Conservation (phyloP, 2,329 filamentous ascomycete genomes). For the Penicillium sp. region DNA sequence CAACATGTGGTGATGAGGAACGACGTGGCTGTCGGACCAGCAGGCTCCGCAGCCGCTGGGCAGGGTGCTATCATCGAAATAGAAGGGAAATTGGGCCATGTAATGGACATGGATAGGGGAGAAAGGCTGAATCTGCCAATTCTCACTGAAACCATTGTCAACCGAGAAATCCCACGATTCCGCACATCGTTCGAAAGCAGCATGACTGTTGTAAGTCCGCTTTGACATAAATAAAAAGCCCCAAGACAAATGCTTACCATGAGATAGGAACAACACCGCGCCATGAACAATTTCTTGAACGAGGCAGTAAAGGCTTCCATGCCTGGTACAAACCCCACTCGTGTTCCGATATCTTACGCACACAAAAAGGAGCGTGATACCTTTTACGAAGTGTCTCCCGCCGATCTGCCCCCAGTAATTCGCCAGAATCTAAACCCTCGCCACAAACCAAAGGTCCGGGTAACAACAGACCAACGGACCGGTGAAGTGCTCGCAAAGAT, state of each 20-base stretch:
- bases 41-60: conserved; percentile 58
- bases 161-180: conserved; percentile 51
- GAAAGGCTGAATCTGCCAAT: conserved; percentile 68
- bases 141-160: conserved; percentile 68
- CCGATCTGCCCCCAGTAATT: conserved; percentile 65
- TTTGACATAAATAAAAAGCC: conserved; percentile 1
- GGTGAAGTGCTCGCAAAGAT: conserved; percentile 74
- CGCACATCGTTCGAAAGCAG: conserved; percentile 76
- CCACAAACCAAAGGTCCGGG: conserved; percentile 65
- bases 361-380: conserved; percentile 81
- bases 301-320: conserved; percentile 57
- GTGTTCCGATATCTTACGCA: conserved; percentile 65
- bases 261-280: conserved; percentile 71
- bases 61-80: conserved; percentile 80
- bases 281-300: conserved; percentile 84
- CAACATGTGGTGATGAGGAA: conserved; percentile 66
- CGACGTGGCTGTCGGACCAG: conserved; percentile 58
- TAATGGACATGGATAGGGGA: conserved; percentile 72
- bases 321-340: conserved; percentile 37
- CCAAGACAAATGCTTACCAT: not conserved
- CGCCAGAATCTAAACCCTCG: conserved; percentile 60
- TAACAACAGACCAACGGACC: conserved; percentile 75
- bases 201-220: conserved; percentile 75
- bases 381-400: conserved; percentile 73
- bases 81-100: conserved; percentile 85